Evolutionary conservation across 2,329 filamentous ascomycete species (phyloP).

Genomic region (Xylaria multiplex): DNA sequence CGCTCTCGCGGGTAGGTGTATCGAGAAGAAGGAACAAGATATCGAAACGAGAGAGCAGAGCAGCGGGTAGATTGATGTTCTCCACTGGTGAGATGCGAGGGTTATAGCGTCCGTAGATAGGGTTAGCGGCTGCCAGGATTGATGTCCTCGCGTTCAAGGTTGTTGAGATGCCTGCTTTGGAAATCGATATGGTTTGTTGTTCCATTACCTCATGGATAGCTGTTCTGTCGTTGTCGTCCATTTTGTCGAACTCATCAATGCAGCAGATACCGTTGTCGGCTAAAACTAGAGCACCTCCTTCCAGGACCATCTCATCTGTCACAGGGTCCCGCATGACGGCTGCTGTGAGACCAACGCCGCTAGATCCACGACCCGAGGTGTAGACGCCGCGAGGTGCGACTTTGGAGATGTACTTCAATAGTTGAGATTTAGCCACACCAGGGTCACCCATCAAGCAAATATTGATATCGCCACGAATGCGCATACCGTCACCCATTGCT

Average conservation of each 20-base stretch:
- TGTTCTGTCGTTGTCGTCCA: constrained; percentile 84
- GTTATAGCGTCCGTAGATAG: constrained; percentile 97
- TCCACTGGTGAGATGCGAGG: constrained; percentile 96
- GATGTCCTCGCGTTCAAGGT: constrained; percentile 96
- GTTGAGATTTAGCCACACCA: constrained; percentile 98
- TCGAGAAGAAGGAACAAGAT: constrained; percentile 96
- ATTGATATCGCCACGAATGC: constrained; percentile 98
- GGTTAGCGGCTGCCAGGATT: constrained; percentile 95
- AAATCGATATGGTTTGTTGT: constrained; percentile 86
- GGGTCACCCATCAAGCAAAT: constrained; percentile 99
- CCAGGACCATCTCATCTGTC: constrained; percentile 85
- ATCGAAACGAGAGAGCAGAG: constrained; percentile 95
- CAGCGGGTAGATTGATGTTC: constrained; percentile 99
- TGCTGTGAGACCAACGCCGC: constrained; percentile 82
- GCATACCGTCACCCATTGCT: constrained; percentile 97
- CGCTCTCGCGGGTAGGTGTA: constrained; percentile 86
- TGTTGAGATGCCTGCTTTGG: constrained; percentile 75
- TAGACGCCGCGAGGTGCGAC: constrained; percentile 93
- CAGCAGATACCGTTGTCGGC: constrained; percentile 88
- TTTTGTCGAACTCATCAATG: constrained; percentile 90
- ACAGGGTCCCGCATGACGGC: constrained; percentile 86
- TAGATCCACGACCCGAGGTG: constrained; percentile 82
- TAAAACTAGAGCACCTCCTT: constrained; percentile 81
- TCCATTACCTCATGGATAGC: constrained; percentile 92
- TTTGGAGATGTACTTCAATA: constrained; percentile 98